Percentiles rank a stretch among this genome's conserved stretches.
Evolutionary conservation across 208 protist genomes (phyloP).

Genomic region (Crithidia mellificae): DNA sequence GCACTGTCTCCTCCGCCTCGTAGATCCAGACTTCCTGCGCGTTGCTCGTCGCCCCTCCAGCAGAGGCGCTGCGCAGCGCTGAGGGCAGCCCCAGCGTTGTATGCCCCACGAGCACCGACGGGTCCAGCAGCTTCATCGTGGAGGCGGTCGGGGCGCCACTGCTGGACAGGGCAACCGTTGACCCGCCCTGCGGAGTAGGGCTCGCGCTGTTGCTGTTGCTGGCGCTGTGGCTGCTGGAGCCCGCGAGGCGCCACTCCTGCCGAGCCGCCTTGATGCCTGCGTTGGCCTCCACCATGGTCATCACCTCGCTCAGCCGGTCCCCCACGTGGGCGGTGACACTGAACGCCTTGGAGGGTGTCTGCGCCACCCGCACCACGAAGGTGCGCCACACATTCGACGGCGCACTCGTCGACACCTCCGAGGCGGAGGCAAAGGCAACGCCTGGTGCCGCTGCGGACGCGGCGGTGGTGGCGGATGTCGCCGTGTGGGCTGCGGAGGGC

Average conservation of each 20-base stretch:
- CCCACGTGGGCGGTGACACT: constrained; percentile 83
- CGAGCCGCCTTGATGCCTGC: constrained; percentile 63
- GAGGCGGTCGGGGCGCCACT: not conserved
- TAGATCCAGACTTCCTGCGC: constrained; percentile 65
- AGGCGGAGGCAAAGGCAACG: not conserved
- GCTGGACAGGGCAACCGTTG: not conserved
- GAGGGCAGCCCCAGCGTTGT: constrained; percentile 64
- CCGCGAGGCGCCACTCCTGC: constrained; percentile 70
- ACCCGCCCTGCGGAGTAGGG: not conserved
- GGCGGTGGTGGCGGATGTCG: not conserved
- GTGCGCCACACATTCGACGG: constrained; percentile 33
- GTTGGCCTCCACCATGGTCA: constrained; percentile 81
- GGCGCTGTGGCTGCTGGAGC: not conserved
- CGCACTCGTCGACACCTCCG: not conserved
- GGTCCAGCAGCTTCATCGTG: constrained; percentile 41
- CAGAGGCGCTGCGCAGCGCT: constrained; percentile 13
- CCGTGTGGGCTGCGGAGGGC: not conserved
- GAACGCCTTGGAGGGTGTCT: constrained; percentile 67
- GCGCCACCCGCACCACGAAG: constrained; percentile 53
- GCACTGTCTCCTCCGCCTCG: constrained; percentile 62
- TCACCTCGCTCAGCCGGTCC: constrained; percentile 74
- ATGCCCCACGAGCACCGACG: constrained; percentile 42
- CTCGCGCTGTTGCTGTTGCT: not conserved
- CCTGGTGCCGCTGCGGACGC: not conserved
- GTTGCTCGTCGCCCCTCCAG: not conserved